Evolutionary conservation across 2,329 filamentous ascomycete genomes (phyloP), one percentile per base, ranked within the genome.

Genomic region (Xylogone sp.): DNA sequence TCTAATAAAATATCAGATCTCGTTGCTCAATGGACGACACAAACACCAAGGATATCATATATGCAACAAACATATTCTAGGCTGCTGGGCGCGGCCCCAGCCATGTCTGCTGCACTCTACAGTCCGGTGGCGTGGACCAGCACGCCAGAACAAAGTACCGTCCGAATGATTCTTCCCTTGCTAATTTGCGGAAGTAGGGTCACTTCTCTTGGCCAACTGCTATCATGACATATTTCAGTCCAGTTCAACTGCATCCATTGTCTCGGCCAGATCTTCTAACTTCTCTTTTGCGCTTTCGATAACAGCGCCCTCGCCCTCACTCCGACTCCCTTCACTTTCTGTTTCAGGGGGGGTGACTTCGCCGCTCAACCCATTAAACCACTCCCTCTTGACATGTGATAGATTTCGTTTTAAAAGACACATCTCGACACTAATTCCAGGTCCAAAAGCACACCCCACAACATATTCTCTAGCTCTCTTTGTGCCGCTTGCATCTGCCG

Each of bases 381-480:
- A 44, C 9, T 52, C 53, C 42, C 60, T 45, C 46, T 51, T 56
- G 6, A 62, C 62, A 53, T 64, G 63, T 2, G 46, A 53, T 29
- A 68, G 16, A 55, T 68, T 68, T 34, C 65, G 52, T 56, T 76
- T 83, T 59, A 88, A 65, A 69, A 87, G 74, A 63, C 81, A 84
- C 78, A 85, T 85, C 69, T 88, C 85, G 24, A 88, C 76, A 4
- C 79, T 67, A 56, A 89, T 82, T 0, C 86, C 86, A 0, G 86
- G 86, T 0, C 86, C 86, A 62, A 89, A 89, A 2, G 84, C 85
- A 56, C 83, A 85, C 1, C 81, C 84, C 1, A 88, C 76, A 4
- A 89, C 75, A 52, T 82, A 79, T 45, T 87, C 81, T 31, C 75
- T 74, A 59, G 48, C 68, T 67, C 69, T 69, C 34, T 18, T 39